Base-by-base conservation (phyloP, 2,329 filamentous ascomycete species). In the Paecilomyces dactylethromorphus region DNA sequence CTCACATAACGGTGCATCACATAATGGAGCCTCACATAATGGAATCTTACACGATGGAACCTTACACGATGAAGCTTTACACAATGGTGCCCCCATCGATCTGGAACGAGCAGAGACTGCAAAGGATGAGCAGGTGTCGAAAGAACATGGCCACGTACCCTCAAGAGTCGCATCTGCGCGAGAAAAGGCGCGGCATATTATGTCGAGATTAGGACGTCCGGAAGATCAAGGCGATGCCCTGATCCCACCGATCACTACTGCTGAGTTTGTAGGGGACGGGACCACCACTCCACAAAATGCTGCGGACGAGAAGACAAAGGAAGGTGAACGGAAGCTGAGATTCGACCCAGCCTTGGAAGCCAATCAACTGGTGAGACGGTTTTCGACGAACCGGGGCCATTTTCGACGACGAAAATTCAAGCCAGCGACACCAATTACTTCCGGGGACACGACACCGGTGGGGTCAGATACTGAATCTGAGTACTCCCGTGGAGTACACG, bases 321-420 rank as follows among this genome's bases (percentile, higher is more conserved):
- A 60, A 10, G 15, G 53, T 55, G 55, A n/a, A 45, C 39, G 39
- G 18, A 45, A 45, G 39, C 39, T 45, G n/a, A 45, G 39, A n/a
- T 45, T 45, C 39, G 39, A 53, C 21, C 51, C 56, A 1, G 13
- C 53, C 10, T 63, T 64, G 3, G 71, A 73, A 53, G 71, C 71
- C 2, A 69, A 72, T 53, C 67, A 68, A 15, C 59, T 73, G 2
- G 69, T 74, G 15, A 68, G 70, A 3, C 69, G 71, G 13, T 35
- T 73, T 53, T 69, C 66, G 7, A 18, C 66, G 7, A 18, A 18
- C 1, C 65, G 71, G 22, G 65, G 71, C 7, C 64, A 67, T 29
- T 66, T 53, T 12, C 22, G 51, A 67, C 4, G 60, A 22, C 13
- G 61, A 62, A 39, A 64, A 64, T 45, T 45, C 39, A 6, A 64